Evolutionary conservation across 192 early-diverging fungal species (phyloP).

Genomic region (Backusella liffmaniae): DNA sequence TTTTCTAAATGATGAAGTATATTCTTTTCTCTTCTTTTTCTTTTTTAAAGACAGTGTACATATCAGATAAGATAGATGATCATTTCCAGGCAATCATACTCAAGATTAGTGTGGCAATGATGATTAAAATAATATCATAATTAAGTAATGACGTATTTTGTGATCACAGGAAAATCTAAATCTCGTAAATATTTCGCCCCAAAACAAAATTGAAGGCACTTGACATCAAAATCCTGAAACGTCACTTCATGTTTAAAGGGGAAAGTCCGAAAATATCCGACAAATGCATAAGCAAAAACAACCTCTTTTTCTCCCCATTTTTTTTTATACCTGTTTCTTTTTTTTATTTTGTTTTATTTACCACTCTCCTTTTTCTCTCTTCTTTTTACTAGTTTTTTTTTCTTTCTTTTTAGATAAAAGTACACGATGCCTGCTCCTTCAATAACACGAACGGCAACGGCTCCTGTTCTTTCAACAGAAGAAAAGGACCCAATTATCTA

Average conservation of each 20-base stretch:
- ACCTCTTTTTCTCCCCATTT: not conserved
- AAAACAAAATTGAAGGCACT: not conserved
- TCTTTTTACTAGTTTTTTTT: not conserved
- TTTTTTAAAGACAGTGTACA: not conserved
- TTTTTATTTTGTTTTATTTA: not conserved
- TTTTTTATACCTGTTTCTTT: not conserved
- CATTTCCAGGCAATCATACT: not conserved
- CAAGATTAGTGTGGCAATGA: not conserved
- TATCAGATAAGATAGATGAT: not conserved
- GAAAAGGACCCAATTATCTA: not conserved
- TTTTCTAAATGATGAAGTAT: not conserved
- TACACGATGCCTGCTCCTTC: not conserved
- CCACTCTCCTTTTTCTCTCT: not conserved
- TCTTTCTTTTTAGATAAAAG: not conserved
- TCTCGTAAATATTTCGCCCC: not conserved
- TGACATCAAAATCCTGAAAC: constrained; percentile 8
- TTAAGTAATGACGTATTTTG: not conserved
- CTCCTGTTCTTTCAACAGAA: not conserved
- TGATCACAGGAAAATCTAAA: not conserved
- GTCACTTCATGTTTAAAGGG: not conserved
- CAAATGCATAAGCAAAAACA: not conserved
- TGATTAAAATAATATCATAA: not conserved
- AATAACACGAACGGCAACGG: constrained; percentile 1
- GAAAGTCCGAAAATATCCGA: constrained; percentile 10
- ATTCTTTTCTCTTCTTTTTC: not conserved